Base-by-base conservation (phyloP, 2,329 filamentous ascomycete species). In the Exophiala phaeomuriformis region DNA sequence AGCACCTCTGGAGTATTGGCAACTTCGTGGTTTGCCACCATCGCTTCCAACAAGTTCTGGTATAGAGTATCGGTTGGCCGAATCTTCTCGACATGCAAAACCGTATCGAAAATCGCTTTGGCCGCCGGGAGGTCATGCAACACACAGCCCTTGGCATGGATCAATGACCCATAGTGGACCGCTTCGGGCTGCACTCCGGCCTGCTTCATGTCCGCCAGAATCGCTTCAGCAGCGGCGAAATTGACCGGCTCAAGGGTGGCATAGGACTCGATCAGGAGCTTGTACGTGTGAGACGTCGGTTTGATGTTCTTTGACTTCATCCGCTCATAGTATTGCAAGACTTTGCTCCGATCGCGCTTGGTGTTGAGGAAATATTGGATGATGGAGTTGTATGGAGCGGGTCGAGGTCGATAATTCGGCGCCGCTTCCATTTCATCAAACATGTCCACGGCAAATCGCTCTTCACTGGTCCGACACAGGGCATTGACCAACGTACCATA, bases 361-460 rank as follows among this genome's bases (percentile, higher is more conserved):
- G 91, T 97, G 53, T 88, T 95, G 63, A 97, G 77, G 81, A 97
- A 98, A 75, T 95, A 97, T 69, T 98, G 93, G 83, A 98, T 98
- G 84, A 98, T 87, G 72, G 89, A 95, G 77, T 98, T 96, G 78
- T 98, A 98, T 0, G 93, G 93, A 28, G 93, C 93, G 29, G 93
- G 90, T 6, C 93, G 86, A 39, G 93, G 89, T 77, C 96, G 97
- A 81, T 98, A 98, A 76, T 98, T 98, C 53, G 90, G 86, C 85
- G 95, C 95, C 44, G 85, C 83, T 75, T 98, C 93, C 93, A 98
- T 98, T 75, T 98, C 93, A 67, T 97, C 90, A 67, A 98, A 98
- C 64, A 97, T 82, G 71, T 97, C 90, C 67, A 96, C 93, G 30
- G 93, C 93, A 68, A 96, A 95, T 67, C 91, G 94, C 74, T 97